A percentile compares a stretch with the other conserved stretches of the same genome.
These are phyloP conservation scores for Ceriops zippeliana DNA, from an alignment of 345 rosid genomes.

Conservation along the genomic window DNA sequence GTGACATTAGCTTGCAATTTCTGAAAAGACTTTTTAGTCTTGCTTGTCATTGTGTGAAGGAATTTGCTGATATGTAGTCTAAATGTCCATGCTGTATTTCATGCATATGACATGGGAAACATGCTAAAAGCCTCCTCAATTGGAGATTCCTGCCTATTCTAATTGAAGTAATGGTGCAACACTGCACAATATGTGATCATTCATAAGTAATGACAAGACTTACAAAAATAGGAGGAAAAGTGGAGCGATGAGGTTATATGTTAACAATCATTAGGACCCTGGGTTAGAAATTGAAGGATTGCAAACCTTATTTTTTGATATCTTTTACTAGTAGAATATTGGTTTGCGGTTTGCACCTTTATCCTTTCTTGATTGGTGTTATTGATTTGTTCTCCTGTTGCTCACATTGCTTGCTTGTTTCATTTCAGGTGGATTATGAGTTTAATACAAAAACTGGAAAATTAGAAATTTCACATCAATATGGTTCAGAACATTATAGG, in stretches of 20 bases:
- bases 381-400: neutral
- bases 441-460: conserved; percentile 37
- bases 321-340: neutral
- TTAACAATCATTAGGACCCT: neutral
- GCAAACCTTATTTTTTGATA: neutral
- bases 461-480: conserved; percentile 33
- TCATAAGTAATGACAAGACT: neutral
- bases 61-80: neutral
- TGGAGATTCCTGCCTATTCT: neutral
- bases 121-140: neutral
- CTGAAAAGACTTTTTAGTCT: neutral
- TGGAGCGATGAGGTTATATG: neutral
- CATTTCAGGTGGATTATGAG: conserved; percentile 72
- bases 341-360: neutral
- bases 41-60: neutral
- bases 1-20: neutral
- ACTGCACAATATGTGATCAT: no score
- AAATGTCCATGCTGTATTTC: no score
- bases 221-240: neutral
- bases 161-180: neutral
- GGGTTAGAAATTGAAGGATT: neutral
- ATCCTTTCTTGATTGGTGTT: neutral
- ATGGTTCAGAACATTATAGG: conserved; percentile 52
- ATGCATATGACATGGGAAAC: neutral
- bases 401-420: conserved; percentile 5